A percentile compares a stretch with the other conserved stretches of the same genome.
Conservation (phyloP, 768 basidiomycete species). For the Rhodotorula paludigena region DNA sequence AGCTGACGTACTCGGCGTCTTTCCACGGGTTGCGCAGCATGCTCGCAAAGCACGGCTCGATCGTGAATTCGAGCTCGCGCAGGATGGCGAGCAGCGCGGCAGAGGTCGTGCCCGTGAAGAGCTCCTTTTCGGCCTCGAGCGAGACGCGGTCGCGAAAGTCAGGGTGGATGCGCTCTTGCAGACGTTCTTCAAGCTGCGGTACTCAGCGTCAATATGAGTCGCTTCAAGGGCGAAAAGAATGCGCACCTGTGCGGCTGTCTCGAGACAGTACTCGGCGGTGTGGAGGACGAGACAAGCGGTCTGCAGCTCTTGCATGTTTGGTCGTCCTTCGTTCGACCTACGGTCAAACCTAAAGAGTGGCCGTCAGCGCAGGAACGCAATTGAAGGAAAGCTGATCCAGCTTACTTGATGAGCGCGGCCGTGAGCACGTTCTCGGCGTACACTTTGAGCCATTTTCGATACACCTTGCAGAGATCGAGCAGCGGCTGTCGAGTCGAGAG, state of each 20-base stretch:
- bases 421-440: slow-evolving; percentile 95
- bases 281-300: slow-evolving; percentile 87
- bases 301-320: slow-evolving; percentile 67
- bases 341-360: slow-evolving; percentile 47
- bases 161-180: slow-evolving; percentile 71
- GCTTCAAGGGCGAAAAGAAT: no score
- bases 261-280: slow-evolving; percentile 94
- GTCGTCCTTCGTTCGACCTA: slow-evolving; percentile 71
- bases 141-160: slow-evolving; percentile 73
- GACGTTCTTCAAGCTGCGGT: slow-evolving; percentile 79
- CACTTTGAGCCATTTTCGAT: slow-evolving; percentile 88
- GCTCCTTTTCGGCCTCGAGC: slow-evolving; percentile 76
- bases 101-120: slow-evolving; percentile 84
- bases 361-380: neutral
- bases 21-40: slow-evolving; percentile 77
- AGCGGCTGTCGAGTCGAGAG: slow-evolving; percentile 77
- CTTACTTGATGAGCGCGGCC: slow-evolving; percentile 65
- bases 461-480: slow-evolving; percentile 71
- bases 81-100: slow-evolving; percentile 72
- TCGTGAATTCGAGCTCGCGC: slow-evolving; percentile 76
- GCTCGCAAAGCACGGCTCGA: slow-evolving; percentile 69
- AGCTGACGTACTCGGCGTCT: slow-evolving; percentile 72
- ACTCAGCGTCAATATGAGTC: neutral
- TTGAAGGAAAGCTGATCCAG: neutral
- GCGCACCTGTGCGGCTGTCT: slow-evolving; percentile 77